A percentile compares a stretch with the other conserved stretches of the same genome.
These are phyloP conservation scores for Aspergillus carbonarius DNA, from an alignment of 2,329 filamentous ascomycete species.

Conservation along the genomic window DNA sequence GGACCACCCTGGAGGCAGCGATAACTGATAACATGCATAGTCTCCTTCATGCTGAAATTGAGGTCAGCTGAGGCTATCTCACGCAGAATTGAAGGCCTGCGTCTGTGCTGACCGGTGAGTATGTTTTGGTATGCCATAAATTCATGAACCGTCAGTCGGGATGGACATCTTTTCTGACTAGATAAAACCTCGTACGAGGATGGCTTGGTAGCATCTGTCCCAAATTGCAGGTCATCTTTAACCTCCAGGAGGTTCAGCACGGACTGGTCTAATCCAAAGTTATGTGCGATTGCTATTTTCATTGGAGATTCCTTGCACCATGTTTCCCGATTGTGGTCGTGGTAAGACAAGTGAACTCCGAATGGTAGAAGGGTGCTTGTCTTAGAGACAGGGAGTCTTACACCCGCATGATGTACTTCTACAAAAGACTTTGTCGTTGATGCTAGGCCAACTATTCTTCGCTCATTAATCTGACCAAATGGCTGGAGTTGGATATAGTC, in stretches of 20 bases:
- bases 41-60: background rate
- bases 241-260: background rate
- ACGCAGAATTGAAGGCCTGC: background rate
- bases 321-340: background rate
- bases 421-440: slow-evolving; percentile 3
- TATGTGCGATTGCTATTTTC: background rate
- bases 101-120: background rate
- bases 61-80: slow-evolving; percentile 3
- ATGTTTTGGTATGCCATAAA: slow-evolving; percentile 1
- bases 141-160: background rate
- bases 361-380: background rate
- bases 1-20: background rate
- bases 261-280: background rate
- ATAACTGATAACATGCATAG: background rate
- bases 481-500: background rate
- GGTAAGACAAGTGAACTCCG: background rate
- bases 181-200: background rate
- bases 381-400: background rate
- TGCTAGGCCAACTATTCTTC: background rate
- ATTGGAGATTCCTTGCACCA: background rate
- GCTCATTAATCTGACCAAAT: background rate
- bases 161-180: background rate
- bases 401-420: background rate
- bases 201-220: background rate
- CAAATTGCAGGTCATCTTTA: background rate